Percentiles rank a stretch among this genome's conserved stretches.
These are phyloP conservation scores for Neonectria ditissima DNA, from an alignment of 2,329 filamentous ascomycete species.

Conservation along the genomic window DNA sequence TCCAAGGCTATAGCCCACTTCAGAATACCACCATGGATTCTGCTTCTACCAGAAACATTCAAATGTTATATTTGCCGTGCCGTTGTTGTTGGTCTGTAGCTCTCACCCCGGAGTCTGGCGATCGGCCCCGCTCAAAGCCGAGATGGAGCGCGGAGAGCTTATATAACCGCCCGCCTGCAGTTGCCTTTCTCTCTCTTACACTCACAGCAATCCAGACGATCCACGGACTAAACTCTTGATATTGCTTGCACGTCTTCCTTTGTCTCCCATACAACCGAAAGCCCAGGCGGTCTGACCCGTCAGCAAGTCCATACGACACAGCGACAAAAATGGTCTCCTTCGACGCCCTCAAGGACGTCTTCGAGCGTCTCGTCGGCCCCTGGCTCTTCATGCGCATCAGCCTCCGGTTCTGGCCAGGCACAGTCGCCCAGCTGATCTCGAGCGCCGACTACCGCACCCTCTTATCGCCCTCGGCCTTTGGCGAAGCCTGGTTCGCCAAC, in stretches of 20 bases:
- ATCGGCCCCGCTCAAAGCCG: conserved; percentile 15
- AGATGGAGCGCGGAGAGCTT: conserved; percentile 2
- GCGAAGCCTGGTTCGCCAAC: conserved; percentile 67
- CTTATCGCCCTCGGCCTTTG: conserved; percentile 56
- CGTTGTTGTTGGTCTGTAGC: not conserved
- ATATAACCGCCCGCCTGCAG: conserved; percentile 8
- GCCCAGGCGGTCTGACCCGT: not conserved
- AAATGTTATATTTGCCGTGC: not conserved
- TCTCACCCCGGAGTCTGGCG: not conserved
- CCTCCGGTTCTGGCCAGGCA: conserved; percentile 62
- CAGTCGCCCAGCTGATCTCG: conserved; percentile 58
- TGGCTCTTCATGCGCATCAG: conserved; percentile 66
- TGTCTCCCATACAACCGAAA: not conserved
- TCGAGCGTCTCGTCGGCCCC: conserved; percentile 57
- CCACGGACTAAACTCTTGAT: conserved; percentile 5
- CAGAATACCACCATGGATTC: no score
- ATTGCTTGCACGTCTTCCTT: conserved; percentile 2
- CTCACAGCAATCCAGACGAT: not conserved
- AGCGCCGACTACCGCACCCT: conserved; percentile 52
- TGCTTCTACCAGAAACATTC: no score
- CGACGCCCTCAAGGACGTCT: conserved; percentile 39
- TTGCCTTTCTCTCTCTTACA: not conserved
- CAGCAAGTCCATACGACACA: not conserved
- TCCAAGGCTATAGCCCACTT: no score
- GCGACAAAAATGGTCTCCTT: conserved; percentile 42